Evolutionary conservation across 2,329 filamentous ascomycete genomes (phyloP).

Genomic region (Penicillium sp.): DNA sequence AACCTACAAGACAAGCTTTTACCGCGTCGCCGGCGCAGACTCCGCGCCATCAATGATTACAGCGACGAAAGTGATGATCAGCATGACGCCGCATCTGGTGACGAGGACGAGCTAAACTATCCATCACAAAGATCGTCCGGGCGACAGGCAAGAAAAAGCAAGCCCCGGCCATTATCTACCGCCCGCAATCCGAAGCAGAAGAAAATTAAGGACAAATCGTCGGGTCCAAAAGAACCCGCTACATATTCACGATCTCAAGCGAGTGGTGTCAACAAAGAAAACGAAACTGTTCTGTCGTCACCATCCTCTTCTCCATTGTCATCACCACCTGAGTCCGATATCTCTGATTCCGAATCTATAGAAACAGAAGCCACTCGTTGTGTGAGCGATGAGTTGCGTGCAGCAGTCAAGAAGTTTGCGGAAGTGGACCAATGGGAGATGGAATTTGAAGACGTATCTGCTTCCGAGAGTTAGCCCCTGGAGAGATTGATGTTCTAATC

Average conservation of each 20-base stretch:
- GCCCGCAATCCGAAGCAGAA: constrained; percentile 16
- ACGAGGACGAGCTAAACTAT: constrained; percentile 42
- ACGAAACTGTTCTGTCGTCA: constrained; percentile 30
- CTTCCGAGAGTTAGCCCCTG: constrained; percentile 26
- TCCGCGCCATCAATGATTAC: constrained; percentile 14
- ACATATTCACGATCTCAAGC: constrained; percentile 17
- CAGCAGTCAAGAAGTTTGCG: constrained; percentile 41
- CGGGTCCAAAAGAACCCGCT: constrained; percentile 3
- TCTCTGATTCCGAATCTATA: constrained; percentile 26
- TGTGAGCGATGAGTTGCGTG: constrained; percentile 39
- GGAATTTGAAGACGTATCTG: constrained; percentile 45
- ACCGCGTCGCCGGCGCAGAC: constrained; percentile 33
- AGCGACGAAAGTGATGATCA: constrained; percentile 32
- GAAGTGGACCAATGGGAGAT: constrained; percentile 46
- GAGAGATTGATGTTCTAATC: not conserved
- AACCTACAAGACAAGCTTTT: constrained; percentile 38
- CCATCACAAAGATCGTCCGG: constrained; percentile 18
- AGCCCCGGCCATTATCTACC: constrained; percentile 24
- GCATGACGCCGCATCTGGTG: constrained; percentile 23
- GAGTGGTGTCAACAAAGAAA: constrained; percentile 32
- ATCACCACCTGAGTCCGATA: constrained; percentile 34
- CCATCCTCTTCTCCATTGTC: constrained; percentile 38
- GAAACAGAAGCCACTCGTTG: constrained; percentile 18
- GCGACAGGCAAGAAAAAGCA: constrained; percentile 20
- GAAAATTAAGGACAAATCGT: constrained; percentile 15